Evolutionary conservation across 1,284 basidiomycete genomes (phyloP).

Genomic region (Ceratobasidium sp.): DNA sequence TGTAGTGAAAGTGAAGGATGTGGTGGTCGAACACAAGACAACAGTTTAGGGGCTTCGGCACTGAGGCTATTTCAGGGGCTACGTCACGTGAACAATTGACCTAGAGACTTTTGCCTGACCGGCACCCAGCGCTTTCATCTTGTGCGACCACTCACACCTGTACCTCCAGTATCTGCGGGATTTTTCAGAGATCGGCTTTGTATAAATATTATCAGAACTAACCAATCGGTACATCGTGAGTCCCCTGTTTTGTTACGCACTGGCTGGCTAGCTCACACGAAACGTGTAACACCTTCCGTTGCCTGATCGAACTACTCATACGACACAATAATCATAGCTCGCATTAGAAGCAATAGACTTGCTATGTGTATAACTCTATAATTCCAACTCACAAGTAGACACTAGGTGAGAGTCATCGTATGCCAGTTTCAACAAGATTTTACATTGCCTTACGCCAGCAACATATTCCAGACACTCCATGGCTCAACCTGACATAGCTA

Average conservation of each 20-base stretch:
- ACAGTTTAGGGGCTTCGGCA: not conserved
- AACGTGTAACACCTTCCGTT: not conserved
- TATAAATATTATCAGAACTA: not conserved
- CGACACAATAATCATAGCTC: not conserved
- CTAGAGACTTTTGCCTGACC: slow-evolving; percentile 14
- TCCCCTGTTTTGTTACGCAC: not conserved
- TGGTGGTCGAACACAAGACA: slow-evolving; percentile 2
- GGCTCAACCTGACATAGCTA: not conserved
- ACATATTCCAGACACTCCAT: slow-evolving; percentile 1
- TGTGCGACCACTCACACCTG: slow-evolving; percentile 1
- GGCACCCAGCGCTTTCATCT: not conserved
- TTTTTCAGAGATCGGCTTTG: not conserved
- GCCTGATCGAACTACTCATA: not conserved
- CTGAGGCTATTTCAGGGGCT: slow-evolving; percentile 25
- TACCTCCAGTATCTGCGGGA: not conserved
- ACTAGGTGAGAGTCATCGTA: not conserved
- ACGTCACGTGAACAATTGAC: not conserved
- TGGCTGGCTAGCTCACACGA: not conserved
- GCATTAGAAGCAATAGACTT: not conserved
- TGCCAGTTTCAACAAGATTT: not conserved
- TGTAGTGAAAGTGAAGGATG: not conserved
- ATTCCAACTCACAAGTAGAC: not conserved
- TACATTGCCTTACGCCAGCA: not conserved
- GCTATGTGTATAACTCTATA: not conserved
- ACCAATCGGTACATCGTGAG: not conserved